Evolutionary conservation across 441 rosid species (phyloP).

Genomic region (Gossypium gossypioides): DNA sequence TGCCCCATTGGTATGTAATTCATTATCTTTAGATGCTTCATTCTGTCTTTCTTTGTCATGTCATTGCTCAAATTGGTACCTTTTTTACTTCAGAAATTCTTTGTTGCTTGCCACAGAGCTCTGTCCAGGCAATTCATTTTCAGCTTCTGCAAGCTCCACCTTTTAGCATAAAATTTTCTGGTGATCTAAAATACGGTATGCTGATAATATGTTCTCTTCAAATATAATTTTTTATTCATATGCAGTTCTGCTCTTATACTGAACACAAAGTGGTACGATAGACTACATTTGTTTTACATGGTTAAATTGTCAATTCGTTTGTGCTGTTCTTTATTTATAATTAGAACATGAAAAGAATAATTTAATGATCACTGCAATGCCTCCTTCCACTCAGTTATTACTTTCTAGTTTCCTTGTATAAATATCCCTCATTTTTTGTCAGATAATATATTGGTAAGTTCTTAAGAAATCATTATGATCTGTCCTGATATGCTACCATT

Average conservation of each 20-base stretch:
- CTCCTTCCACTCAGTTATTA: background rate
- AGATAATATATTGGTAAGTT: background rate
- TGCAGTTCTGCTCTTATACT: background rate
- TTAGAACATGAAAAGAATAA: background rate
- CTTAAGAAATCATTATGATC: background rate
- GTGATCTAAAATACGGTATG: constrained; percentile 84
- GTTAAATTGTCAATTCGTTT: background rate
- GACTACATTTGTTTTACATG: background rate
- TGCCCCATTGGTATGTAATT: constrained; percentile 62
- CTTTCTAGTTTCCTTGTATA: constrained; percentile 1
- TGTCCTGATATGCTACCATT: constrained; percentile 6
- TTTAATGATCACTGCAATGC: background rate
- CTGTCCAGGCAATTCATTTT: constrained; percentile 60
- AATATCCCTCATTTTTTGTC: background rate
- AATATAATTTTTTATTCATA: background rate
- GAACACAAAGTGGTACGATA: constrained; percentile 9
- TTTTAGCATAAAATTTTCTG: constrained; percentile 50
- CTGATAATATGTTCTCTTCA: background rate
- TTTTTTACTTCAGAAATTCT: background rate
- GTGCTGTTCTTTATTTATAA: background rate
- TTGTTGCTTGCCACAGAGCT: constrained; percentile 47
- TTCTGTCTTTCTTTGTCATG: constrained; percentile 9
- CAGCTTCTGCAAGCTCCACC: constrained; percentile 86
- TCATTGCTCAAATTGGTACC: background rate
- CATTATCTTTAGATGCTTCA: background rate